Evolutionary conservation across 768 basidiomycete species (phyloP), one percentile per base, ranked within the genome.

Genomic region (Rhodotorula sphaerocarpa): DNA sequence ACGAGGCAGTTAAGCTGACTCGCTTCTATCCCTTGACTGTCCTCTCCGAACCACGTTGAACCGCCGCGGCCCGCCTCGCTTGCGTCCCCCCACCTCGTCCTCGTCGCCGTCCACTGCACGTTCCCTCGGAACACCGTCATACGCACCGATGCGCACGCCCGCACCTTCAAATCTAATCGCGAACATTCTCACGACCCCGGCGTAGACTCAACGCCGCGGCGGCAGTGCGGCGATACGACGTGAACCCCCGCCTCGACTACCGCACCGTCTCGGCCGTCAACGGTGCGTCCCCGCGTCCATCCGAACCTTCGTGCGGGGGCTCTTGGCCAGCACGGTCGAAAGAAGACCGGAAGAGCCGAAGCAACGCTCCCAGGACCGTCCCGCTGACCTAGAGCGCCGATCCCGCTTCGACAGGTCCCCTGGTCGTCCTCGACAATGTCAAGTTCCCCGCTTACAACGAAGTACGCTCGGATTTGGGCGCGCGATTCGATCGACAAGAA

Each of bases 381-480:
- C 10, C n/a, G 47, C 53, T 64, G 23, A 47, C 51, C 36, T 43
- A 20, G 0, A 34, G 23, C 59, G 92, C 1, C 25, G 5, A 27
- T 5, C 5, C 6, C 20, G 1, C 23, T 10, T n/a, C n/a, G n/a
- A n/a, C 42, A 69, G 68, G 93, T 48, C 95, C 93, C 48, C 81
- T 99, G 55, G 95, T 99, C 61, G 85, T 99, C 20, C 79, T 99
- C 68, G 93, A 99, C 78, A 96, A 97, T 75, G 93, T 99, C 82
- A 95, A 95, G 90, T 96, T 95, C 75, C 86, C 92, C 9, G 89
- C 91, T 27, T 97, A 95, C 80, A 96, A 96, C 77, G 93, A 97
- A 80, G 63, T 69, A 16, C 6, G 55, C 14, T n/a, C n/a, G n/a
- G n/a, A n/a, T n/a, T n/a, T n/a, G n/a, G n/a, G n/a, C n/a, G n/a